Base-by-base conservation (phyloP, 1,284 basidiomycete genomes). In the Ceratobasidium papillatum region DNA sequence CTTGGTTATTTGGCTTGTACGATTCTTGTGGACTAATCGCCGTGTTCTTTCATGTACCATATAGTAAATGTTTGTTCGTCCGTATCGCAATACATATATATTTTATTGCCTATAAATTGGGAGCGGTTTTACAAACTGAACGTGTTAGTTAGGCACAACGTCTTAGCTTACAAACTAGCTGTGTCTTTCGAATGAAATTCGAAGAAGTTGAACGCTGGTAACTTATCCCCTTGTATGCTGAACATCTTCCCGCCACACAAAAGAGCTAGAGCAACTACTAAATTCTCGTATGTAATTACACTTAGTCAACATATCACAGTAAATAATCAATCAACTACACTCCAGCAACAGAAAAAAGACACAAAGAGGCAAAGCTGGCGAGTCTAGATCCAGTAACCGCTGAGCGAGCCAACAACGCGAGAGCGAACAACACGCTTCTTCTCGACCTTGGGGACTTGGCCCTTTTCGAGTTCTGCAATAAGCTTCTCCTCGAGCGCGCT, bases 371-470 rank as follows among this genome's bases (percentile, higher is more conserved):
- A 41, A 47, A 19, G 19, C 19, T 47, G 19, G 9, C 45, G 4
- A 41, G 19, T 47, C 19, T 74, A 74, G 61, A 74, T 74, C 72
- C 61, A 74, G 34, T 74, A 54, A 17, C 72, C 72, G 38, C 61
- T 64, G 38, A 74, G 49, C 9, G 59, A 27, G 34, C 72, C 72
- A n/a, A 41, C 72, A 32, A 74, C 25, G 14, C 72, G 59, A 56
- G 72, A 74, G 49, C 61, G 61, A 4, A 74, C 34, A 22, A 74
- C 61, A 19, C 72, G 72, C 72, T 74, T 74, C 61, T 54, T 63
- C 49, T 62, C 59, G 25, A 30, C 72, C 1, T n/a, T 47, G 19
- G 45, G 45, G 45, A 51, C 38, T 49, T 45, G 52, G 27, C 72
- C 59, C 32, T 74, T 64, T 36, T 74, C 38, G 49, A 74, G 36